phyloP scores from a whole-genome alignment of 2,329 filamentous ascomycete genomes.

The Fusarium subglutinans region DNA sequence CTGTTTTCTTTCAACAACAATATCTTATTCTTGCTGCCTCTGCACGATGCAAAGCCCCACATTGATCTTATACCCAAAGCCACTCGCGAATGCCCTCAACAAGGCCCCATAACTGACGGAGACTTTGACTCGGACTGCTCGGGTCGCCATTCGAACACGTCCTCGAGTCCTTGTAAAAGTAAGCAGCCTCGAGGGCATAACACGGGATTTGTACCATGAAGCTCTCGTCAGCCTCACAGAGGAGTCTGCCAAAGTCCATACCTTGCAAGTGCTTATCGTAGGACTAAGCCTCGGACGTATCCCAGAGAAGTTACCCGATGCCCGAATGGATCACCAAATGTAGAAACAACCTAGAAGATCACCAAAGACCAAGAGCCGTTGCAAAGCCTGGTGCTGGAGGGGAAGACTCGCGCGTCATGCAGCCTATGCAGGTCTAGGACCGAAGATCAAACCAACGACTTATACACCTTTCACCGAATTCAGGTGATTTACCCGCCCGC shows the following conservation, averaged over 20 bases:
- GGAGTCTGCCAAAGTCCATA: slow-evolving; percentile 6
- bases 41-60: neutral
- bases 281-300: slow-evolving; percentile 15
- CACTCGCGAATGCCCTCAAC: neutral
- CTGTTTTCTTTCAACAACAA: slow-evolving; percentile 1
- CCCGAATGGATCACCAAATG: neutral
- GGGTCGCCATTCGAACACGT: neutral
- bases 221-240: slow-evolving; percentile 43
- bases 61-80: neutral
- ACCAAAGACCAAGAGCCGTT: neutral
- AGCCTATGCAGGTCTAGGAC: slow-evolving; percentile 16
- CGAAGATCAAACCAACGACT: slow-evolving; percentile 16
- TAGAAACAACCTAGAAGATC: slow-evolving; percentile 8
- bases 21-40: neutral
- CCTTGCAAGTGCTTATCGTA: slow-evolving; percentile 42
- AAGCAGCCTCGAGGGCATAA: slow-evolving; percentile 10
- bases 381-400: neutral
- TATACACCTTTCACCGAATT: slow-evolving; percentile 15
- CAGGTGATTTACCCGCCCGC: neutral
- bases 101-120: neutral
- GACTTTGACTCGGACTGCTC: neutral
- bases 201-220: slow-evolving; percentile 18
- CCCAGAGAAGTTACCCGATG: slow-evolving; percentile 2
- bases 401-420: slow-evolving; percentile 12
- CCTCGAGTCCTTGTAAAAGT: neutral